Percentiles rank a stretch among this genome's conserved stretches.
Conservation (phyloP, 2,329 filamentous ascomycete species). For the Trichophyton simii region DNA sequence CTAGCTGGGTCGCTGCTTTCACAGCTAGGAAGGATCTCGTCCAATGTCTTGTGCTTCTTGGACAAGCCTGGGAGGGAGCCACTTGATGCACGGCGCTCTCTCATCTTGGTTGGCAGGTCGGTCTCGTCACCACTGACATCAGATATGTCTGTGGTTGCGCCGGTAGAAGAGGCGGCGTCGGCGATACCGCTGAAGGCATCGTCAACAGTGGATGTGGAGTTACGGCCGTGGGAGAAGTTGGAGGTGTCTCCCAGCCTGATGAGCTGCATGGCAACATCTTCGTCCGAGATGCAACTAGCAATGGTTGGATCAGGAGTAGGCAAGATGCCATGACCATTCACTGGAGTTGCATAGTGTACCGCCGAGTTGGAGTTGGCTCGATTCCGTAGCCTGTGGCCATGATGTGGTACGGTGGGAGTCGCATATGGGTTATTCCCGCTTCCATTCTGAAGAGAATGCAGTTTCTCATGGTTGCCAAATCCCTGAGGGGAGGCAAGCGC, state of each 20-base stretch:
- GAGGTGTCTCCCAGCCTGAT: conserved; percentile 92
- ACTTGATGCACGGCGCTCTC: conserved; percentile 22
- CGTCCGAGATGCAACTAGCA: conserved; percentile 91
- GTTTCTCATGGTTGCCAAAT: conserved; percentile 44
- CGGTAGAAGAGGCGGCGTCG: conserved; percentile 71
- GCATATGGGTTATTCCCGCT: conserved; percentile 41
- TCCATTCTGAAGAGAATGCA: conserved; percentile 24
- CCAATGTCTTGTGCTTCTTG: conserved; percentile 37
- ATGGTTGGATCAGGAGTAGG: conserved; percentile 96
- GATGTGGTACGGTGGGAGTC: conserved; percentile 44
- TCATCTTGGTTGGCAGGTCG: conserved; percentile 17
- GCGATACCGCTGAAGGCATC: conserved; percentile 86
- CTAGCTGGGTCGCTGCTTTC: conserved; percentile 50
- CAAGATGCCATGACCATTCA: conserved; percentile 48
- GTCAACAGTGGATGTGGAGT: conserved; percentile 83
- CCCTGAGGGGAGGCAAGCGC: conserved; percentile 75
- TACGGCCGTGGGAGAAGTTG: conserved; percentile 84
- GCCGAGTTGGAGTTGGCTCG: conserved; percentile 44
- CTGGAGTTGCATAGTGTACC: conserved; percentile 28
- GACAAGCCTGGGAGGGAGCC: conserved; percentile 37
- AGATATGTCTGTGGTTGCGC: conserved; percentile 68
- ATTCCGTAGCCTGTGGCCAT: conserved; percentile 54
- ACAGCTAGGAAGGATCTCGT: conserved; percentile 44
- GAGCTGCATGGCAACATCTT: conserved; percentile 92
- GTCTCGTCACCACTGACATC: conserved; percentile 48